A percentile compares a stretch with the other conserved stretches of the same genome.
Conservation (phyloP, 805 yeast species). For the Sugiyamaella marilandica region DNA sequence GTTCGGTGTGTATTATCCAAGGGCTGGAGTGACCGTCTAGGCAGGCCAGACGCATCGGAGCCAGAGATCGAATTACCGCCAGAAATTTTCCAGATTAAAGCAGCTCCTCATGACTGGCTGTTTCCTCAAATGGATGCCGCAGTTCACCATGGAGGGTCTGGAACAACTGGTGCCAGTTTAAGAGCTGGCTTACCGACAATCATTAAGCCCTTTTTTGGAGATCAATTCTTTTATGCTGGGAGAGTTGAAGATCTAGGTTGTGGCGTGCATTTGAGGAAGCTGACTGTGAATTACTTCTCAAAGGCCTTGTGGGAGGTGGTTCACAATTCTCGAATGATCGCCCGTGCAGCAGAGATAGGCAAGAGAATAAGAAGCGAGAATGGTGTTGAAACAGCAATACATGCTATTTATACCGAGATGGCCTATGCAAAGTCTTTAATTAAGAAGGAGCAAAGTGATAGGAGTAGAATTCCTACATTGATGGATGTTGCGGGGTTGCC, state of each 20-base stretch:
- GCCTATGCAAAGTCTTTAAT: slow-evolving; percentile 62
- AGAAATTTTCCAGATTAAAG: slow-evolving; percentile 63
- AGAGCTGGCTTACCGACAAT: slow-evolving; percentile 85
- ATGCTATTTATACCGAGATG: slow-evolving; percentile 69
- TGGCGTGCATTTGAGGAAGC: slow-evolving; percentile 65
- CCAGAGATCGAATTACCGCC: slow-evolving; percentile 52
- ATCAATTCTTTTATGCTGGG: slow-evolving; percentile 86
- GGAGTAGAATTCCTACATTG: slow-evolving; percentile 1
- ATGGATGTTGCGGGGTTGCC: slow-evolving; percentile 8
- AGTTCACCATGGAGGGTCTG: slow-evolving; percentile 96
- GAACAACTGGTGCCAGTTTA: slow-evolving; percentile 90
- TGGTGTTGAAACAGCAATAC: slow-evolving; percentile 76
- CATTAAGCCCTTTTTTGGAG: slow-evolving; percentile 93
- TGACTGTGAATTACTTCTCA: slow-evolving; percentile 58
- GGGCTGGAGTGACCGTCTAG: slow-evolving; percentile 86
- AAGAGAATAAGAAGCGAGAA: slow-evolving; percentile 61
- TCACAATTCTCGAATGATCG: slow-evolving; percentile 58
- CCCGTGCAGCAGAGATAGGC: slow-evolving; percentile 62
- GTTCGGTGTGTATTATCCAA: slow-evolving; percentile 84
- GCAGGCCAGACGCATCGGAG: slow-evolving; percentile 36
- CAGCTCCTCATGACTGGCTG: slow-evolving; percentile 91
- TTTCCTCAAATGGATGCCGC: slow-evolving; percentile 88
- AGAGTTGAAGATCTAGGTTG: slow-evolving; percentile 87
- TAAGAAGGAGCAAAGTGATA: slow-evolving; percentile 7
- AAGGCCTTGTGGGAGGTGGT: slow-evolving; percentile 68